Percentiles rank a stretch among this genome's conserved stretches.
These are phyloP conservation scores for Daldinia concentrica DNA, from an alignment of 495 filamentous ascomycete genomes.

Conservation along the genomic window DNA sequence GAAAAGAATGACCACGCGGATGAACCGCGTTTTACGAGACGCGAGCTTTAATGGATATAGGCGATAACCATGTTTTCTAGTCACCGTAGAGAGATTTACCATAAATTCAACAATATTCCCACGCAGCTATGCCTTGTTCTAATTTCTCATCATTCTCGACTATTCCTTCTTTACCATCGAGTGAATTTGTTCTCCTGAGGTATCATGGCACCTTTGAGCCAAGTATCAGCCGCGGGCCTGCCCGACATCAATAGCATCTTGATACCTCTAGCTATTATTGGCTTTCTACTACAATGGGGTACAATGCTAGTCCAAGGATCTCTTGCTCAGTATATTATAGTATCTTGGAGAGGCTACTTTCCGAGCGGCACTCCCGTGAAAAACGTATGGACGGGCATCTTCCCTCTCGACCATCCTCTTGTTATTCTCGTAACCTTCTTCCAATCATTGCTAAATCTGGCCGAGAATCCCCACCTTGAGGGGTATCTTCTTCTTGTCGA, in stretches of 20 bases:
- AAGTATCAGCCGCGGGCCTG: neutral
- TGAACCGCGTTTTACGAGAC: neutral
- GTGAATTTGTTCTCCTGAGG: neutral
- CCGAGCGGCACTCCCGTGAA: slow-evolving; percentile 20
- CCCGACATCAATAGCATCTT: slow-evolving; percentile 5
- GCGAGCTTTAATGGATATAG: neutral
- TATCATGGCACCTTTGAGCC: neutral
- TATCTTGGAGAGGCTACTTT: slow-evolving; percentile 14
- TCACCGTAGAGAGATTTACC: neutral
- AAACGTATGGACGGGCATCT: slow-evolving; percentile 16
- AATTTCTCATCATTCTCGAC: neutral
- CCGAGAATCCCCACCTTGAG: slow-evolving; percentile 6
- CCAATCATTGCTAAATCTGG: slow-evolving; percentile 7
- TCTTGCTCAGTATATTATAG: slow-evolving; percentile 9
- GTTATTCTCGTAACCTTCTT: slow-evolving; percentile 21
- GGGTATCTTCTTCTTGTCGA: slow-evolving; percentile 24
- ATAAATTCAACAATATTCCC: neutral
- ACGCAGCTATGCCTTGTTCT: neutral
- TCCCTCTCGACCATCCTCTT: slow-evolving; percentile 22
- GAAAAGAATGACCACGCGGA: neutral
- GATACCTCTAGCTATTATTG: neutral
- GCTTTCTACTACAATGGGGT: slow-evolving; percentile 19
- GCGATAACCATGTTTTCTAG: neutral
- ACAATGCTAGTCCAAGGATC: slow-evolving; percentile 20
- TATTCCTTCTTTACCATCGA: neutral